Evolutionary conservation across 305 asterid species (phyloP).

Genomic region (Striga hermonthica): DNA sequence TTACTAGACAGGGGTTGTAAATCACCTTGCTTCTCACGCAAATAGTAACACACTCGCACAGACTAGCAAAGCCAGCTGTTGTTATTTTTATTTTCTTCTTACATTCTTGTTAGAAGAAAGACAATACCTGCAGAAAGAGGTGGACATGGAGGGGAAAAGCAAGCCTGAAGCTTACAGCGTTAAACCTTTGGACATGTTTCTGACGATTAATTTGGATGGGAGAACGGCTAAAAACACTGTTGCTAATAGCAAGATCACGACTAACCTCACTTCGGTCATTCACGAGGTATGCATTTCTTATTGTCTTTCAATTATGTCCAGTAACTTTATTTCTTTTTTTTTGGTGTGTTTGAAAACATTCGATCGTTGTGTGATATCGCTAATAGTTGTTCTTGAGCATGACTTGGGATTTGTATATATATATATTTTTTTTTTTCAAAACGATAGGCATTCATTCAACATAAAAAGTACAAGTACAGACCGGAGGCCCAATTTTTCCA

Average conservation of each 20-base stretch:
- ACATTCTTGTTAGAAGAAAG: neutral
- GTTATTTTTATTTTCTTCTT: neutral
- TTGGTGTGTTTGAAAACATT: neutral
- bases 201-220: constrained; percentile 77
- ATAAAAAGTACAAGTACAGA: too few relatives aligned
- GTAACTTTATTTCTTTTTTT: constrained; percentile 13
- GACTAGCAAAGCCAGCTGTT: too few relatives aligned
- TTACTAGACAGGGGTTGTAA: too few relatives aligned
- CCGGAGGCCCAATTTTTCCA: too few relatives aligned
- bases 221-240: constrained; percentile 80
- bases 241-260: constrained; percentile 80
- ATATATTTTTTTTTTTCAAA: too few relatives aligned
- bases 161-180: constrained; percentile 41
- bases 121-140: neutral
- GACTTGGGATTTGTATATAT: too few relatives aligned
- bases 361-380: too few relatives aligned
- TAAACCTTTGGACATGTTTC: constrained; percentile 55
- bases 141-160: constrained; percentile 43
- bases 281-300: constrained; percentile 54
- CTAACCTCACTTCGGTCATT: constrained; percentile 69
- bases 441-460: too few relatives aligned
- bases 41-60: too few relatives aligned
- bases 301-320: neutral
- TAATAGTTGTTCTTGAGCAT: too few relatives aligned
- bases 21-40: too few relatives aligned